A percentile compares a stretch with the other conserved stretches of the same genome.
These are phyloP conservation scores for Echeveria elegans DNA, from an alignment of 164 flowering plant species.

Conservation along the genomic window DNA sequence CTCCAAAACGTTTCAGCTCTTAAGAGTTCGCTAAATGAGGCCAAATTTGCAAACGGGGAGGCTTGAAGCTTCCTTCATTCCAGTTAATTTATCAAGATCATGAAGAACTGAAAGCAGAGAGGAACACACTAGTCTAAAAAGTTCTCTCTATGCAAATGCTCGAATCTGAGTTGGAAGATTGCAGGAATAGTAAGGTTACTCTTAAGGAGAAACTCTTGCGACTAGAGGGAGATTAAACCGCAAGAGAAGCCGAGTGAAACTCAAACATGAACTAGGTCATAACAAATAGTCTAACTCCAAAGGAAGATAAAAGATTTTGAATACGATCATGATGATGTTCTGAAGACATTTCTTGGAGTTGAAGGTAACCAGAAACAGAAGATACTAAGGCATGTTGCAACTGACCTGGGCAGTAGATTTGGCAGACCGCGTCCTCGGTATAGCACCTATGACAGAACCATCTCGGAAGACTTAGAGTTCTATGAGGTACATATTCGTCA, in stretches of 20 bases:
- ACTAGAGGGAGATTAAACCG: slow-evolving; percentile 52
- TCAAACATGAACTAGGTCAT: slow-evolving; percentile 52
- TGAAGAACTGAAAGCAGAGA: slow-evolving; percentile 52
- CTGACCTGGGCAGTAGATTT: slow-evolving; percentile 10
- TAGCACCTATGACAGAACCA: background rate
- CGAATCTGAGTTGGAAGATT: slow-evolving; percentile 44
- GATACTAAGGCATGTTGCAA: slow-evolving; percentile 16
- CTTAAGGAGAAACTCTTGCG: slow-evolving; percentile 60
- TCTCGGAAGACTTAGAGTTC: slow-evolving; percentile 7
- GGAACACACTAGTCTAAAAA: slow-evolving; percentile 28
- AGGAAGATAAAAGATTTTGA: slow-evolving; percentile 39
- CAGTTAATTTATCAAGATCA: slow-evolving; percentile 31
- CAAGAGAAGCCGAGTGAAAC: slow-evolving; percentile 47
- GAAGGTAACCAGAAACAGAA: slow-evolving; percentile 31
- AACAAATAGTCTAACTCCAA: slow-evolving; percentile 46
- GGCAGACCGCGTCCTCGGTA: slow-evolving; percentile 12
- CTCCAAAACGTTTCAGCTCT: slow-evolving; percentile 46
- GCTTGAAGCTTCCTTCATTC: slow-evolving; percentile 43
- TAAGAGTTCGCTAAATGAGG: slow-evolving; percentile 30
- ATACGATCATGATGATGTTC: slow-evolving; percentile 40
- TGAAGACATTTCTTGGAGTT: slow-evolving; percentile 29
- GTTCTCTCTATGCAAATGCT: slow-evolving; percentile 32
- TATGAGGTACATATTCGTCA: slow-evolving; percentile 19
- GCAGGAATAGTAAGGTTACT: slow-evolving; percentile 28
- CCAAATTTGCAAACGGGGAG: slow-evolving; percentile 47